Conservation (phyloP, 164 flowering plant species). For the Vitis riparia region DNA sequence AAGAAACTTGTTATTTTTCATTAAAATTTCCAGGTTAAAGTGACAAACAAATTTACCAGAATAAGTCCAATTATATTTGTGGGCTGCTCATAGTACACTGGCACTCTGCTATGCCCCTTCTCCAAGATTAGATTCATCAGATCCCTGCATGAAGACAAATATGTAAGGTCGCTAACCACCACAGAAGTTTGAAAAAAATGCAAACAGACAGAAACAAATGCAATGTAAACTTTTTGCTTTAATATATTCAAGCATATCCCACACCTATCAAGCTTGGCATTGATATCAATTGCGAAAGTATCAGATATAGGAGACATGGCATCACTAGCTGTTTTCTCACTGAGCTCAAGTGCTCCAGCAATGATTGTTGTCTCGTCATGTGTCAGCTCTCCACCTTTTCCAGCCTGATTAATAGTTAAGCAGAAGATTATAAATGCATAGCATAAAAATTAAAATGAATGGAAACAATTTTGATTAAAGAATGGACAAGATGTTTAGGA, state of each 20-base stretch:
- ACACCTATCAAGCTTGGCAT: constrained; percentile 69
- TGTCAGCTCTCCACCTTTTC: constrained; percentile 98
- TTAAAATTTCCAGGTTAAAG: background rate
- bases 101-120: constrained; percentile 93
- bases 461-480: background rate
- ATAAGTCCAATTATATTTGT: constrained; percentile 89
- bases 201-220: background rate
- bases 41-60: constrained; percentile 46
- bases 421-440: background rate
- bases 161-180: background rate
- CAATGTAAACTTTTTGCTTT: background rate
- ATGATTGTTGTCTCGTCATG: constrained; percentile 98
- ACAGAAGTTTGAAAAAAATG: background rate
- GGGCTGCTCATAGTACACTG: constrained; percentile 88
- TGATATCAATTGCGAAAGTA: constrained; percentile 82
- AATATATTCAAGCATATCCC: background rate
- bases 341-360: constrained; percentile 92
- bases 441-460: background rate
- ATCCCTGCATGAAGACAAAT: constrained; percentile 25
- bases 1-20: background rate
- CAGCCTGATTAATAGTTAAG: constrained; percentile 58
- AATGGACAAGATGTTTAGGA: no score
- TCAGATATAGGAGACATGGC: constrained; percentile 97
- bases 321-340: constrained; percentile 82
- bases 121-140: constrained; percentile 60